Conservation (phyloP, 2,329 filamentous ascomycete genomes). For the Akanthomyces dipterigenus region DNA sequence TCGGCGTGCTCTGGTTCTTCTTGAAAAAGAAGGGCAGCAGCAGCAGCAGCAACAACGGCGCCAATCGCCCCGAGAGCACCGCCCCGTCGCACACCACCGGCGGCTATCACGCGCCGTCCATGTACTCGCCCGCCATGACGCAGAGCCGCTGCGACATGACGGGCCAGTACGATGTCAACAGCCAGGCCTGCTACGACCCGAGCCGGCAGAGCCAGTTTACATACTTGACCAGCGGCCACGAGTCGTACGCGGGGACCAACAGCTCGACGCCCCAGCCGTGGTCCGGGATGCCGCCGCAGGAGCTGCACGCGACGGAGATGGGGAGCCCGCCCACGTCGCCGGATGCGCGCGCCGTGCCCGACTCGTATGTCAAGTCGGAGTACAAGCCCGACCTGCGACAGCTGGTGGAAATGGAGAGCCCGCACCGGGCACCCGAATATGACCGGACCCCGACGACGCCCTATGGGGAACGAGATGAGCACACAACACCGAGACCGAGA, state of each 20-base stretch:
- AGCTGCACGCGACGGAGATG: neutral
- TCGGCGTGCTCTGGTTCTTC: neutral
- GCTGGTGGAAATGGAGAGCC: conserved; percentile 5
- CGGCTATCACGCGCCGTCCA: neutral
- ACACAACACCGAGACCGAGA: neutral
- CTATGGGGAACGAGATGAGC: neutral
- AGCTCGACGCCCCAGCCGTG: neutral
- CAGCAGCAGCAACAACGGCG: neutral
- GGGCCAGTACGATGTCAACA: neutral
- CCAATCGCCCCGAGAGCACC: neutral
- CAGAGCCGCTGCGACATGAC: neutral
- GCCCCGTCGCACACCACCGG: neutral
- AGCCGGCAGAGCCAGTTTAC: conserved; percentile 6
- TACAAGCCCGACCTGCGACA: neutral
- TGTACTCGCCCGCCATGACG: conserved; percentile 7
- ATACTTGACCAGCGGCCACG: neutral
- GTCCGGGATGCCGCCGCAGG: conserved; percentile 2
- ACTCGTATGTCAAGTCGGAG: neutral
- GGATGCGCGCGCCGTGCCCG: neutral
- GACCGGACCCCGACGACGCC: neutral
- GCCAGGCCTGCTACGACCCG: neutral
- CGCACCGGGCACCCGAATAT: neutral
- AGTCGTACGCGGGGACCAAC: neutral
- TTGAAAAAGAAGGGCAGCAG: neutral
- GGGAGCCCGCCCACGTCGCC: neutral